Conservation (phyloP, 2,329 filamentous ascomycete genomes). For the Aspergillus pseudonomiae region DNA sequence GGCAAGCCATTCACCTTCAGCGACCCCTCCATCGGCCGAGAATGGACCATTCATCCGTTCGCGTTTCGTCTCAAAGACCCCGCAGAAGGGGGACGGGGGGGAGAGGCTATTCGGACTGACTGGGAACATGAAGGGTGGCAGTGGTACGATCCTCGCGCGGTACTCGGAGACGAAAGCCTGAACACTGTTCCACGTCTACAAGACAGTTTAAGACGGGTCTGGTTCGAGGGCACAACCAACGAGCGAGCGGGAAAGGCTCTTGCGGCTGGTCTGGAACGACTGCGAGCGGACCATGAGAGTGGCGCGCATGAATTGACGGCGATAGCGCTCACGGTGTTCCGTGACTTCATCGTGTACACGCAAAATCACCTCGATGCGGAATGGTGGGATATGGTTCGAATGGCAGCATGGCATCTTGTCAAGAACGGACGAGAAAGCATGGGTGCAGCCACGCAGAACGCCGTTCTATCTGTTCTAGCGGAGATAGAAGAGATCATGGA, state of each 20-base stretch:
- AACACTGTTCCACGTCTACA: constrained; percentile 61
- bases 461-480: constrained; percentile 28
- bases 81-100: constrained; percentile 36
- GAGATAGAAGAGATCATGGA: constrained; percentile 29
- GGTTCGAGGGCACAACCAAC: constrained; percentile 59
- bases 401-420: constrained; percentile 65
- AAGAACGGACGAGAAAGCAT: constrained; percentile 69
- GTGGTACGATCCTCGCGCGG: constrained; percentile 59
- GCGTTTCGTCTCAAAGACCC: constrained; percentile 52
- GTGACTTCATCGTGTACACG: constrained; percentile 45
- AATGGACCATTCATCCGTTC: constrained; percentile 68
- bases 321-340: constrained; percentile 55
- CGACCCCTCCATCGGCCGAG: constrained; percentile 56
- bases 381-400: constrained; percentile 61
- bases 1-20: constrained; percentile 63
- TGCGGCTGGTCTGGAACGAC: constrained; percentile 48
- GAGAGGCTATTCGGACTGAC: constrained; percentile 54
- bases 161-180: constrained; percentile 52
- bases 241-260: constrained; percentile 51
- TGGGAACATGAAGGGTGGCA: constrained; percentile 65
- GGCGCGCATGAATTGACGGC: constrained; percentile 63
- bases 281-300: constrained; percentile 62
- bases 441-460: constrained; percentile 60
- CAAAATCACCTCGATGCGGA: constrained; percentile 24
- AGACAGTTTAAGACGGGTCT: constrained; percentile 62